Evolutionary conservation across 2,329 filamentous ascomycete genomes (phyloP), one percentile per base, ranked within the genome.

Genomic region (Trichophaea hybrida): DNA sequence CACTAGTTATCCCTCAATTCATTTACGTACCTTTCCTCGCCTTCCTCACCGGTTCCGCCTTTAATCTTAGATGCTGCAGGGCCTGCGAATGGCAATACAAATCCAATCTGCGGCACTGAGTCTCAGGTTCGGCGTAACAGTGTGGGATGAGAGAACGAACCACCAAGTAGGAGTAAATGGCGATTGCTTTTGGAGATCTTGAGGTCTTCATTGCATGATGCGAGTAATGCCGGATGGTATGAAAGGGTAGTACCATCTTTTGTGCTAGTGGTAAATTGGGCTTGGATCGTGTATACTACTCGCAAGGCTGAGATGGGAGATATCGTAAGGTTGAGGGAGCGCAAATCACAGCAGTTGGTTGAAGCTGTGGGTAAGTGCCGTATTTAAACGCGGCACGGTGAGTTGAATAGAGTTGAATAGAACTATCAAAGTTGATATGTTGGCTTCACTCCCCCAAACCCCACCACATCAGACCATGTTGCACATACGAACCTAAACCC

Each of bases 21-120:
- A 48, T 34, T 24, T 13, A 48, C 46, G 43, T 54, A 62, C 58
- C 55, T 55, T 32, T 50, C 49, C 10, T 49, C 31, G 31, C 32
- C 43, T 13, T 49, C 12, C 31, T 35, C 33, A 35, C 34, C 24
- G 24, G 24, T 24, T 24, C 24, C 7, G 54, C 59, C 40, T 57
- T 60, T 48, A 58, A 53, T 54, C 66, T 59, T 7, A 57, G 17
- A 56, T 15, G 61, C 63, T 10, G 64, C 65, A n/a, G 66, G 66
- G 13, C 64, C 66, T 8, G 64, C 64, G 33, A 67, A 68, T 5
- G 66, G 66, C 8, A 66, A 58, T 6, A 63, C 65, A 24, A 66
- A 63, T 5, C 64, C 64, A 6, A 50, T 56, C 61, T 63, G 35
- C 8, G 37, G 8, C 46, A 10, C 5, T 17, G 4, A 7, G 1